Conservation (phyloP, 2,329 filamentous ascomycete genomes). For the Celoporthe dispersa region DNA sequence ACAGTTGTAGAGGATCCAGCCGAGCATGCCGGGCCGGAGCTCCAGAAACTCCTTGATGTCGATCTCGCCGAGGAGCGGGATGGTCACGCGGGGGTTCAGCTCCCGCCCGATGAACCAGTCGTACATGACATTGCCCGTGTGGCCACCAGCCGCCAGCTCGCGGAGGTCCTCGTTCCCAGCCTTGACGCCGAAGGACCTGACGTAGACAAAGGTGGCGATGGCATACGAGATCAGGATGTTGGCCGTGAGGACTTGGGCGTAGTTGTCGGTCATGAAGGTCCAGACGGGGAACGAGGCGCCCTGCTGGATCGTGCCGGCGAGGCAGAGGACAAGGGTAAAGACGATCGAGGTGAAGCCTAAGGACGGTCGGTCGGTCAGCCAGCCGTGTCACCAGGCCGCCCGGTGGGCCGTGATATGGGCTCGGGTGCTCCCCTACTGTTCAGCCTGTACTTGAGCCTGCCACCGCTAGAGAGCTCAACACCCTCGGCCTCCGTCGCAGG, state of each 20-base stretch:
- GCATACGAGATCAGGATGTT: constrained; percentile 77
- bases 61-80: constrained; percentile 81
- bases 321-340: constrained; percentile 71
- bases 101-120: constrained; percentile 98
- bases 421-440: constrained; percentile 55
- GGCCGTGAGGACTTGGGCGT: constrained; percentile 80
- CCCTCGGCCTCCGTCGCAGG: constrained; percentile 76
- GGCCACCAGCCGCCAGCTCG: constrained; percentile 80
- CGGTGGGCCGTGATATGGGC: background rate
- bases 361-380: background rate
- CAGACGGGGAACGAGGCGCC: constrained; percentile 86
- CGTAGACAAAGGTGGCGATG: constrained; percentile 79
- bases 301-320: constrained; percentile 74
- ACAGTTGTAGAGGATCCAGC: constrained; percentile 85
- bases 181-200: constrained; percentile 81
- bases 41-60: constrained; percentile 93
- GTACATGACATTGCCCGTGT: constrained; percentile 84
- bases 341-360: constrained; percentile 77
- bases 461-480: constrained; percentile 70
- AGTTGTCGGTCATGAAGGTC: constrained; percentile 93
- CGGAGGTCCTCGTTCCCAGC: constrained; percentile 72
- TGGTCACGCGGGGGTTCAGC: constrained; percentile 81
- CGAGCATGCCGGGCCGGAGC: constrained; percentile 87
- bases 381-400: too few relatives aligned
- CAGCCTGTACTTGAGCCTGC: constrained; percentile 80